phyloP scores from a whole-genome alignment of 257 asterid genomes.

The Asclepias syriaca region DNA sequence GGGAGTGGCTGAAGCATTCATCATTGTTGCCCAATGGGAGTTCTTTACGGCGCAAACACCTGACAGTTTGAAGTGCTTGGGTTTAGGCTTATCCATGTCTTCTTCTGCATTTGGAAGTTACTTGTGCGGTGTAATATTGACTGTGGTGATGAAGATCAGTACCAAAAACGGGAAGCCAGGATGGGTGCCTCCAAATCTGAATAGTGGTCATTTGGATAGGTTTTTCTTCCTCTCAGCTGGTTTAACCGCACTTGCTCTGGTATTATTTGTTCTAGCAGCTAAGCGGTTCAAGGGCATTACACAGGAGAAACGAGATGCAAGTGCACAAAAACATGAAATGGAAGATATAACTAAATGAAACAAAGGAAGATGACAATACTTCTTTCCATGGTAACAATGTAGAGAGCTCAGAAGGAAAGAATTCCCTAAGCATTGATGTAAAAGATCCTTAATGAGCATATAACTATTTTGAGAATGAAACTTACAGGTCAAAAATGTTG shows the following conservation, averaged over 20 bases:
- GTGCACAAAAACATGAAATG: constrained; percentile 13
- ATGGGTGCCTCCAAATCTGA: constrained; percentile 68
- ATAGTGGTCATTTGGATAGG: constrained; percentile 77
- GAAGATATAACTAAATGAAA: background rate
- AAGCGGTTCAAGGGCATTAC: constrained; percentile 54
- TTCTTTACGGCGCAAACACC: constrained; percentile 68
- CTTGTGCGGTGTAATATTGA: constrained; percentile 52
- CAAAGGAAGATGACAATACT: background rate
- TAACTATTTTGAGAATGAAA: background rate
- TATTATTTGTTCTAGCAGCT: constrained; percentile 52
- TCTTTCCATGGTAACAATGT: background rate
- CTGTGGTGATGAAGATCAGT: constrained; percentile 58
- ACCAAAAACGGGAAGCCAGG: constrained; percentile 63
- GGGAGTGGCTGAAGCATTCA: constrained; percentile 76
- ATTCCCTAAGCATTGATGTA: no score
- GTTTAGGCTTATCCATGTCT: constrained; percentile 75
- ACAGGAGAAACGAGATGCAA: constrained; percentile 41
- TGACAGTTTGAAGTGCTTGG: constrained; percentile 61
- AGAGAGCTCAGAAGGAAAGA: background rate
- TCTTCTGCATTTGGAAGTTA: constrained; percentile 78
- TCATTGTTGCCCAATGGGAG: constrained; percentile 79
- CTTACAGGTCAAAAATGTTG: background rate
- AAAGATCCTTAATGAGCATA: background rate
- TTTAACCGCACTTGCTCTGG: constrained; percentile 51
- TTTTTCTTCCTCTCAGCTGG: constrained; percentile 76